phyloP scores from a whole-genome alignment of 2,329 filamentous ascomycete genomes.

The Volutella citrinella region DNA sequence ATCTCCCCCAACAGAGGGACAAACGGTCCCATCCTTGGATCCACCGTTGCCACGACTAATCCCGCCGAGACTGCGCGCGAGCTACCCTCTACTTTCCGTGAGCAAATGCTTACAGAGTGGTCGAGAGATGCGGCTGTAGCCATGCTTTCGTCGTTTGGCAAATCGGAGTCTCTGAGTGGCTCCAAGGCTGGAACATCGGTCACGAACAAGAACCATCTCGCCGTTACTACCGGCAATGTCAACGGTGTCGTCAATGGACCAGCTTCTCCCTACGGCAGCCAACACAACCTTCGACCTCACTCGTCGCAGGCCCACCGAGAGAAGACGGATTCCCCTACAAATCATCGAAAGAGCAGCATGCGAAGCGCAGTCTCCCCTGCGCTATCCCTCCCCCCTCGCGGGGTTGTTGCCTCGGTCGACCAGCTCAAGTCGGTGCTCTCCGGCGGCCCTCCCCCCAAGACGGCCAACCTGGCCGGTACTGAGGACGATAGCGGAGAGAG shows the following conservation, averaged over 20 bases:
- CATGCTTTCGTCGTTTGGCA: conserved; percentile 65
- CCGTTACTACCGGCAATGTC: conserved; percentile 47
- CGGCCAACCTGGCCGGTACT: conserved; percentile 33
- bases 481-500: conserved; percentile 61
- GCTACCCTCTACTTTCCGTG: conserved; percentile 64
- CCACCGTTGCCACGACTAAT: conserved; percentile 38
- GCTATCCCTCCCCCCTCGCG: conserved; percentile 41
- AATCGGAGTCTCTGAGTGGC: conserved; percentile 71
- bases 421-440: conserved; percentile 61
- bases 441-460: conserved; percentile 43
- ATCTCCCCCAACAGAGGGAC: conserved; percentile 65
- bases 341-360: conserved; percentile 50
- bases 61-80: conserved; percentile 43
- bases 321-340: too few relatives aligned
- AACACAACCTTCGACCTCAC: conserved; percentile 48
- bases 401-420: conserved; percentile 58
- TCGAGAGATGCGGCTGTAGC: conserved; percentile 70
- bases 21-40: conserved; percentile 59
- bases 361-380: conserved; percentile 49
- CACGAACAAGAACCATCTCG: conserved; percentile 52
- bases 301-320: conserved; percentile 39
- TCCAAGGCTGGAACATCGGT: conserved; percentile 64
- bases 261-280: conserved; percentile 45
- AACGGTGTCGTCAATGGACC: conserved; percentile 34
- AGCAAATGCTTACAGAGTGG: conserved; percentile 79